Conservation (phyloP, 2,329 filamentous ascomycete genomes). For the Mariannaea elegans region DNA sequence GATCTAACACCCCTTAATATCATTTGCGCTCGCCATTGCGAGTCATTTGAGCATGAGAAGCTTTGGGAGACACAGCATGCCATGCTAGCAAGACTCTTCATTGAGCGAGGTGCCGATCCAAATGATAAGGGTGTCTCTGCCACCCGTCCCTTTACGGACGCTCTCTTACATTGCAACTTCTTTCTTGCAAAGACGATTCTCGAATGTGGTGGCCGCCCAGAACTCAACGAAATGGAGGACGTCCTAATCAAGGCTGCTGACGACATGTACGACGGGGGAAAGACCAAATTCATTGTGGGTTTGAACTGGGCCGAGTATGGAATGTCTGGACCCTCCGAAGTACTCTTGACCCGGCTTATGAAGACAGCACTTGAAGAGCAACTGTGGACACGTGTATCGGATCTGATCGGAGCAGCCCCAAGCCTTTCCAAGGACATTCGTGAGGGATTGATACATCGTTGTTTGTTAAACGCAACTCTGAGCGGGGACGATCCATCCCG, state of each 20-base stretch:
- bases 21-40: conserved; percentile 37
- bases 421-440: conserved; percentile 29
- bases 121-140: conserved; percentile 36
- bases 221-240: conserved; percentile 32
- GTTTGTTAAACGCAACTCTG: conserved; percentile 32
- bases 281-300: conserved; percentile 33
- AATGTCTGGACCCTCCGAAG: conserved; percentile 36
- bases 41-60: conserved; percentile 33
- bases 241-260: conserved; percentile 31
- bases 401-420: conserved; percentile 37
- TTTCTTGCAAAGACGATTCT: conserved; percentile 35
- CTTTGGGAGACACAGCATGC: conserved; percentile 39
- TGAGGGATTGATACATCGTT: conserved; percentile 35
- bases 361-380: conserved; percentile 31
- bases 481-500: conserved; percentile 37
- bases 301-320: conserved; percentile 36
- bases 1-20: conserved; percentile 37
- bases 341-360: conserved; percentile 32
- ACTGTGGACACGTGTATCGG: conserved; percentile 39
- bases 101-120: conserved; percentile 37
- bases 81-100: conserved; percentile 36
- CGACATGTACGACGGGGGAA: conserved; percentile 40
- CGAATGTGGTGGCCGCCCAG: conserved; percentile 37
- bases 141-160: conserved; percentile 37
- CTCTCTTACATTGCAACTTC: conserved; percentile 34